Percentiles rank a stretch among this genome's conserved stretches.
Evolutionary conservation across 108 stramenopile species (phyloP).

Genomic region (Fragilaria crotonensis): DNA sequence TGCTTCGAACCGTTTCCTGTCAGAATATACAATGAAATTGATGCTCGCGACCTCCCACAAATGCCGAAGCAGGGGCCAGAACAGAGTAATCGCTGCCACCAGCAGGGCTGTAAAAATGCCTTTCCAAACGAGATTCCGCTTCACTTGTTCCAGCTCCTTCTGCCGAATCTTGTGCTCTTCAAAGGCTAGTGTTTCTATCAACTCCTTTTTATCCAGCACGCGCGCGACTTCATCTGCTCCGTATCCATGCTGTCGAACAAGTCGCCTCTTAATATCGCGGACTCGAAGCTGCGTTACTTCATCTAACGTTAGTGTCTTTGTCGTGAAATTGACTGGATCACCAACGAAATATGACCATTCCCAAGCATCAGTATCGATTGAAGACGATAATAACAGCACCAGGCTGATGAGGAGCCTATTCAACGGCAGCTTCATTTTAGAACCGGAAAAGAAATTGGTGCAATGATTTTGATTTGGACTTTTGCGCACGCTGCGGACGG

Average conservation of each 20-base stretch:
- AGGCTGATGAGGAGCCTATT: too few relatives aligned
- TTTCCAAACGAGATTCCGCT: slow-evolving; percentile 36
- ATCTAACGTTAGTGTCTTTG: slow-evolving; percentile 46
- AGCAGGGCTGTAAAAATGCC: slow-evolving; percentile 39
- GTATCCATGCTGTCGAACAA: slow-evolving; percentile 69
- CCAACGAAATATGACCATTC: not conserved
- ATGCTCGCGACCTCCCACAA: slow-evolving; percentile 52
- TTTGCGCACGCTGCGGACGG: too few relatives aligned
- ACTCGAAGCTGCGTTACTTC: slow-evolving; percentile 73
- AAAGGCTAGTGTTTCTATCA: slow-evolving; percentile 69
- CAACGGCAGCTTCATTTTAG: too few relatives aligned
- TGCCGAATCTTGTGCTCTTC: slow-evolving; percentile 71
- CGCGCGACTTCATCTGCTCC: slow-evolving; percentile 69
- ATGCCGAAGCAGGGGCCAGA: slow-evolving; percentile 65
- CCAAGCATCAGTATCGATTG: too few relatives aligned
- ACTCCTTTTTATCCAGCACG: slow-evolving; percentile 84
- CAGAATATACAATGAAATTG: slow-evolving; percentile 78
- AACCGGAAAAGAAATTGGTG: too few relatives aligned
- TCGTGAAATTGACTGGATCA: not conserved
- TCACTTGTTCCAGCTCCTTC: slow-evolving; percentile 31
- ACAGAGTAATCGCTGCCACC: slow-evolving; percentile 43
- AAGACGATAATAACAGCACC: too few relatives aligned
- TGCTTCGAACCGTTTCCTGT: slow-evolving; percentile 62
- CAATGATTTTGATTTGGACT: too few relatives aligned
- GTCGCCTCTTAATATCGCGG: slow-evolving; percentile 69